Evolutionary conservation across 192 early-diverging fungal species (phyloP).

Genomic region (Coemansia sp.): DNA sequence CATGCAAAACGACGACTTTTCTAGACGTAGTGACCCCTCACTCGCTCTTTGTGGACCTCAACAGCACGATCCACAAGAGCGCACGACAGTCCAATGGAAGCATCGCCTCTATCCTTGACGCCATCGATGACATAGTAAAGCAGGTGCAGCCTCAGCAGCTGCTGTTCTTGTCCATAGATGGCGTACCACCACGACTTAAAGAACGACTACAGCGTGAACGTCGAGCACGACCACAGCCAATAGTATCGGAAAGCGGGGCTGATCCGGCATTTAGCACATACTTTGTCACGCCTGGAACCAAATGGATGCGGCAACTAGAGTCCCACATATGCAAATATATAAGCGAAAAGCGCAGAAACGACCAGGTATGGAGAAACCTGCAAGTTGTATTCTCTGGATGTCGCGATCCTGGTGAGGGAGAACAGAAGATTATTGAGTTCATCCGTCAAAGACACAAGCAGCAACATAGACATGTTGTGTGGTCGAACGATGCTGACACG

Average conservation of each 20-base stretch:
- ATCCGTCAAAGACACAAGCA: slow-evolving; percentile 76
- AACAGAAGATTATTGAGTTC: slow-evolving; percentile 99
- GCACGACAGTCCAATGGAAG: slow-evolving; percentile 26
- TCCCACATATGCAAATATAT: slow-evolving; percentile 78
- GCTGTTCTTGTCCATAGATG: slow-evolving; percentile 90
- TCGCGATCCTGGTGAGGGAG: slow-evolving; percentile 93
- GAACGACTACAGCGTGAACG: slow-evolving; percentile 95
- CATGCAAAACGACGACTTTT: slow-evolving; percentile 21
- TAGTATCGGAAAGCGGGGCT: slow-evolving; percentile 48
- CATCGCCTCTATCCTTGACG: slow-evolving; percentile 11
- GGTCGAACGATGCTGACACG: slow-evolving; percentile 94
- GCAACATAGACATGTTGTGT: slow-evolving; percentile 77
- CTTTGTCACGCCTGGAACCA: slow-evolving; percentile 92
- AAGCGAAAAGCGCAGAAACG: slow-evolving; percentile 68
- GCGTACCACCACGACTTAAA: slow-evolving; percentile 94
- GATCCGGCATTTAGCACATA: slow-evolving; percentile 80
- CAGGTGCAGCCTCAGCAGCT: slow-evolving; percentile 76
- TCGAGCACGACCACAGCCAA: slow-evolving; percentile 71
- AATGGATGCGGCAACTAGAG: slow-evolving; percentile 87
- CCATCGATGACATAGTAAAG: slow-evolving; percentile 21
- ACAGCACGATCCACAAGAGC: slow-evolving; percentile 37
- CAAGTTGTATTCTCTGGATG: slow-evolving; percentile 89
- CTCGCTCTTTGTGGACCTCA: slow-evolving; percentile 46
- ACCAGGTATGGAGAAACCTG: slow-evolving; percentile 75
- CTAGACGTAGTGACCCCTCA: slow-evolving; percentile 21